phyloP scores from a whole-genome alignment of 805 yeast genomes.

The Ogataea methanolica region DNA sequence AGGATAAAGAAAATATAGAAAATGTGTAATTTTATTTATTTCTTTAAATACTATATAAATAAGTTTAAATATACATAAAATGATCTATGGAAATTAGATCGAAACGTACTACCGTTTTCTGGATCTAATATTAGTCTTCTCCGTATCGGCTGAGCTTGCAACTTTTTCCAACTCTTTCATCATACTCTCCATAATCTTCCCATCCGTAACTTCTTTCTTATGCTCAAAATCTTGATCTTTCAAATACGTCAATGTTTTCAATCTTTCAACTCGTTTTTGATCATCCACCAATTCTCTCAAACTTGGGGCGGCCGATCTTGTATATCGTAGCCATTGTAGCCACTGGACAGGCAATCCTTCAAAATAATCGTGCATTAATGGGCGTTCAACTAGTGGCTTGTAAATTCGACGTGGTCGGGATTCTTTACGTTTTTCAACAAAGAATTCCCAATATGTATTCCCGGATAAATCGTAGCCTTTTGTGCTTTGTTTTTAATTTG shows the following conservation, averaged over 20 bases:
- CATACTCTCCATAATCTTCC: slow-evolving; percentile 17
- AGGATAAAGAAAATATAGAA: slow-evolving; percentile 13
- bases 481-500: too few species aligned
- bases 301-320: slow-evolving; percentile 57
- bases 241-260: slow-evolving; percentile 46
- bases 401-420: slow-evolving; percentile 57
- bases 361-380: slow-evolving; percentile 55
- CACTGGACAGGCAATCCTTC: slow-evolving; percentile 64
- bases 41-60: background rate
- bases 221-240: slow-evolving; percentile 39
- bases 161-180: slow-evolving; percentile 20
- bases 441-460: slow-evolving; percentile 82
- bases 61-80: background rate
- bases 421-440: slow-evolving; percentile 36
- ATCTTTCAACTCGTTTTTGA: slow-evolving; percentile 46
- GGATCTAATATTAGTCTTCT: background rate
- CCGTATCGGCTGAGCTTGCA: slow-evolving; percentile 1
- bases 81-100: background rate
- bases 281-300: slow-evolving; percentile 59
- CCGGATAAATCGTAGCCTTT: slow-evolving; percentile 74
- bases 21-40: background rate
- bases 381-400: slow-evolving; percentile 45
- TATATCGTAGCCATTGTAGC: slow-evolving; percentile 75
- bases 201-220: slow-evolving; percentile 13
- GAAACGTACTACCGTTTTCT: background rate